Base-by-base conservation (phyloP, 371 early-diverging fungal genomes). In the Apophysomyces elegans region DNA sequence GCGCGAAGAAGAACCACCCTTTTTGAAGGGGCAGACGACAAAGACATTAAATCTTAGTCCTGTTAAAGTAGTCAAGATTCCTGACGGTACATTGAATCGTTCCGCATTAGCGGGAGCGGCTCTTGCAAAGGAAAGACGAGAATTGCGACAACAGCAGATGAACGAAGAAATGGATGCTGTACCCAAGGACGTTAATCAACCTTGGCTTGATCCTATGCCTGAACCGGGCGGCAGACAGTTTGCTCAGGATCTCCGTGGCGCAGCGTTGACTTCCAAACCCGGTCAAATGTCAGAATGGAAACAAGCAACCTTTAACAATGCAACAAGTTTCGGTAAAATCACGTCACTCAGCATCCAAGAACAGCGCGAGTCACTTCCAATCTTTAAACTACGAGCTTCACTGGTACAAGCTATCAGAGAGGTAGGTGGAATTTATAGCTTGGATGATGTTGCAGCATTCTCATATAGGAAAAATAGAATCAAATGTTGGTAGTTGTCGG, bases 141-240 rank as follows among this genome's bases (percentile, higher is more conserved):
- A 98, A 74, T 73, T 95, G 47, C 81, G 87, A 59, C 92, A 92
- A 64, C 95, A 95, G 64, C 94, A 96, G 70, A 87, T 88, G 13
- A 90, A 95, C 58, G 95, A 92, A 13, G 96, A 96, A 67, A 86
- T 87, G 78, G 93, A 96, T 74, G 87, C 91, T n/a, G 88, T 91
- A n/a, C 89, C 94, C 9, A 90, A 91, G 65, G 96, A 96, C 67
- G 85, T 95, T 57, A 95, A 92, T 72, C 79, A 87, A 18, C 89
- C 95, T 6, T 98, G 97, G 97, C 85, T 90, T 37, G 99, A 98
- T 75, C 98, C 99, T n/a, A 91, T 96, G 93, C 88, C 96, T 7
- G 92, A 89, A 12, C 90, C 93, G 12, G 92, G 87, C 41, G 95
- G 93, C 68, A 84, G 93, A 26, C 90, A 89, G 58, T 96, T 96